Conservation (phyloP, 1,284 basidiomycete genomes). For the Anthracocystis panici-leucophaei region DNA sequence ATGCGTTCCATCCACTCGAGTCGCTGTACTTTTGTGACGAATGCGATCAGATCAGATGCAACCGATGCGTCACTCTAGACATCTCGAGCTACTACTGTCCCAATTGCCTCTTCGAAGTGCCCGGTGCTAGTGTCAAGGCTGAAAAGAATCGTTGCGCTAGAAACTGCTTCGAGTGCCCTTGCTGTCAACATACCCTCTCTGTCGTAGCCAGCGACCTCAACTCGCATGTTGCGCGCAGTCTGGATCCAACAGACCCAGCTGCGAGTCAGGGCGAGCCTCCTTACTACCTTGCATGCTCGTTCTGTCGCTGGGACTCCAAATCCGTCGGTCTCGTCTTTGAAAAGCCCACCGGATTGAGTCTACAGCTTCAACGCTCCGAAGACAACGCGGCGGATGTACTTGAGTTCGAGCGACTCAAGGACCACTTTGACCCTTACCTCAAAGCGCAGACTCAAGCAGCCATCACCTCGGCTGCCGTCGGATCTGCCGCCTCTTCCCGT, state of each 20-base stretch:
- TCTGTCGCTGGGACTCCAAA: conserved; percentile 94
- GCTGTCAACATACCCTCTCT: conserved; percentile 86
- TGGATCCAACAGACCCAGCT: conserved; percentile 60
- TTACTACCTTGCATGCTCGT: conserved; percentile 89
- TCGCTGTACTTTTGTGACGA: conserved; percentile 97
- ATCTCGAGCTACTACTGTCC: conserved; percentile 97
- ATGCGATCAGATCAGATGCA: conserved; percentile 93
- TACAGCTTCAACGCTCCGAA: conserved; percentile 48
- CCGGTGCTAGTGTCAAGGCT: conserved; percentile 90
- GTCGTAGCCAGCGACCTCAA: conserved; percentile 86
- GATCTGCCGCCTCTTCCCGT: conserved; percentile 25
- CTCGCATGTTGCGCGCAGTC: conserved; percentile 25
- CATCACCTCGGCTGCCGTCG: conserved; percentile 37
- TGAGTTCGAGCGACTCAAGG: conserved; percentile 55
- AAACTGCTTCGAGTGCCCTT: conserved; percentile 96
- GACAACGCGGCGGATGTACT: conserved; percentile 47
- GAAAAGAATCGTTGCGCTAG: conserved; percentile 98
- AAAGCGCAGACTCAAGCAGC: conserved; percentile 44
- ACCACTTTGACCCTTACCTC: conserved; percentile 57
- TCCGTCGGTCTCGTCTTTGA: conserved; percentile 92
- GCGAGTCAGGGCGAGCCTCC: conserved; percentile 80
- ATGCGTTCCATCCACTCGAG: conserved; percentile 77
- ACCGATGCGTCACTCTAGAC: conserved; percentile 89
- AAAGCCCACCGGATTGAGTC: conserved; percentile 88
- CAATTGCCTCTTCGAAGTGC: conserved; percentile 98